Evolutionary conservation across 2,329 filamentous ascomycete genomes (phyloP).

Genomic region (Neophaeococcomyces aloes): DNA sequence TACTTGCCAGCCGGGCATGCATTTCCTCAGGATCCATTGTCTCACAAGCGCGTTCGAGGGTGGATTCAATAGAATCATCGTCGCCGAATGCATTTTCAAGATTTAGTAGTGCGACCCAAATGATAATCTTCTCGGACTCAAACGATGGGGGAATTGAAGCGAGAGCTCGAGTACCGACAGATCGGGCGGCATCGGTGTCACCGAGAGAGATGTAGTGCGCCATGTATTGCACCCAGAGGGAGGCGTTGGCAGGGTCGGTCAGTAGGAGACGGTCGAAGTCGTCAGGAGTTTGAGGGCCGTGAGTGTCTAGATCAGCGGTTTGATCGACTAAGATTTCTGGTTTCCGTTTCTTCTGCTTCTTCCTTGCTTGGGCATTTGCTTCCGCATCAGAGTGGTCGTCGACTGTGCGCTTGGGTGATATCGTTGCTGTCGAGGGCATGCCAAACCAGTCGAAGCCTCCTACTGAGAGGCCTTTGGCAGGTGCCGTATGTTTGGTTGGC

Average conservation of each 20-base stretch:
- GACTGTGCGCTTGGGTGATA: constrained; percentile 35
- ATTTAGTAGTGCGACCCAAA: constrained; percentile 92
- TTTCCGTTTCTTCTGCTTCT: constrained; percentile 63
- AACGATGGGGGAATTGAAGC: constrained; percentile 85
- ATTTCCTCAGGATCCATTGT: constrained; percentile 89
- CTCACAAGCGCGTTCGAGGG: constrained; percentile 86
- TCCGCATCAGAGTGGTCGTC: constrained; percentile 42
- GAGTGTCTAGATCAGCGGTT: constrained; percentile 80
- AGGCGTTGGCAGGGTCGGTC: constrained; percentile 83
- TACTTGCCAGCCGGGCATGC: constrained; percentile 79
- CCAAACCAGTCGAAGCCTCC: constrained; percentile 85
- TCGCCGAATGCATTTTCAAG: constrained; percentile 83
- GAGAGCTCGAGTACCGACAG: constrained; percentile 81
- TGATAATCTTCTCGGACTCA: constrained; percentile 83
- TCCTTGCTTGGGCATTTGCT: constrained; percentile 43
- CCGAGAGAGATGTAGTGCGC: constrained; percentile 92
- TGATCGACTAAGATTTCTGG: constrained; percentile 72
- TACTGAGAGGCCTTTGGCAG: constrained; percentile 50
- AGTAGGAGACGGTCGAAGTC: constrained; percentile 92
- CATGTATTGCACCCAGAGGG: constrained; percentile 95
- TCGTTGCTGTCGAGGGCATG: constrained; percentile 7
- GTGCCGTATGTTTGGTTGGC: constrained; percentile 10
- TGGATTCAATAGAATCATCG: constrained; percentile 68
- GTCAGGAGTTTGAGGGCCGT: constrained; percentile 77
- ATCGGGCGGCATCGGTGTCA: constrained; percentile 76